Base-by-base conservation (phyloP, 768 basidiomycete species). In the Lactifluus echinatus region DNA sequence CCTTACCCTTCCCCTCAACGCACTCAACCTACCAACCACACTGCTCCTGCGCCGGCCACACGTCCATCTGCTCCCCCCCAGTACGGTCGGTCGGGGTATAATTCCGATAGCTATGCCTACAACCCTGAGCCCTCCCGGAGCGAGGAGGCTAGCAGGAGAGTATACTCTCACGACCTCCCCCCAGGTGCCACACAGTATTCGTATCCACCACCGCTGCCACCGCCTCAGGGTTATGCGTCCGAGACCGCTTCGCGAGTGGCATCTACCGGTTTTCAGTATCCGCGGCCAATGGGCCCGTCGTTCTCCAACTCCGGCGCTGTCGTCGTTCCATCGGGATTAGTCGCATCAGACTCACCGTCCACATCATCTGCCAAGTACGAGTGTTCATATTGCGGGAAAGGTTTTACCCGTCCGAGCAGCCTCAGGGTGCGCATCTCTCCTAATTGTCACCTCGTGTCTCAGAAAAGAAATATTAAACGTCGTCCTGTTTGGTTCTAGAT, bases 381-480 rank as follows among this genome's bases (percentile, higher is more conserved):
- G 63, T 91, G 88, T 65, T 71, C 68, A 31, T 88, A 85, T 69
- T 91, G 88, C 67, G 83, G 84, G 28, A 91, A 90, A 68, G 82
- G 83, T 19, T 91, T 91, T 71, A 89, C 80, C 66, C 79, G 88
- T 24, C 88, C 88, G 0, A 89, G 87, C 61, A 91, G 88, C 71
- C 77, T 91, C 65, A 89, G 82, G 80, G 88, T 86, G 49, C 57
- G 46, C 50, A 31, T 10, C 10, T 5, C 17, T 48, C 43, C 43
- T 15, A 17, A 17, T 44, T 29, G 21, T 36, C 53, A 21, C 17
- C 15, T 33, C 55, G 48, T 39, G 34, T 46, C 43, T 50, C 29
- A 55, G 36, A 43, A 57, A 45, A 26, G 45, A 33, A 23, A 33
- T 34, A 42, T 21, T 33, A 34, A 58, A 46, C n/a, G 8, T 53